phyloP scores from a whole-genome alignment of 345 rosid species.

The Arabis hirsuta region DNA sequence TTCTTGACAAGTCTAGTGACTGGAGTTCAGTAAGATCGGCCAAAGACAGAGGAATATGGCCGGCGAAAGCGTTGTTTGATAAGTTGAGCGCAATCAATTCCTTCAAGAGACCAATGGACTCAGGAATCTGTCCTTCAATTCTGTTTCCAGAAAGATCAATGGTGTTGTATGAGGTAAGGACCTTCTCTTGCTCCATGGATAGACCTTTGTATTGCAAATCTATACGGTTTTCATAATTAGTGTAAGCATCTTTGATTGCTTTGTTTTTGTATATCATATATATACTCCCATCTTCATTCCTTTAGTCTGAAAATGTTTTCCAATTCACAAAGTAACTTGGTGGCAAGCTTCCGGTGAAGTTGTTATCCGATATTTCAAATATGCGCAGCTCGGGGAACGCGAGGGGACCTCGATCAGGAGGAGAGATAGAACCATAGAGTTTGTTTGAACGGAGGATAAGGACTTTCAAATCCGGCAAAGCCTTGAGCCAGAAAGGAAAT shows the following conservation, averaged over 20 bases:
- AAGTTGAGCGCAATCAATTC: slow-evolving; percentile 28
- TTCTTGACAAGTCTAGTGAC: slow-evolving; percentile 11
- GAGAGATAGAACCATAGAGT: slow-evolving; percentile 16
- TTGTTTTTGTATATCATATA: background rate
- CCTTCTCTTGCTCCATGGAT: slow-evolving; percentile 32
- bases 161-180: slow-evolving; percentile 8
- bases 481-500: slow-evolving; percentile 37
- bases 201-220: slow-evolving; percentile 35
- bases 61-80: slow-evolving; percentile 30
- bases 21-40: slow-evolving; percentile 14
- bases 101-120: slow-evolving; percentile 25
- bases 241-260: no score
- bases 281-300: slow-evolving; percentile 10
- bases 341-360: slow-evolving; percentile 24
- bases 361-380: slow-evolving; percentile 34
- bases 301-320: background rate
- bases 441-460: slow-evolving; percentile 32
- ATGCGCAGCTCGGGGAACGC: slow-evolving; percentile 25
- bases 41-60: slow-evolving; percentile 21
- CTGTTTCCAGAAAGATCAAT: slow-evolving; percentile 30
- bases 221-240: background rate
- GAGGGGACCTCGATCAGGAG: slow-evolving; percentile 31
- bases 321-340: slow-evolving; percentile 20
- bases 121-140: slow-evolving; percentile 35
- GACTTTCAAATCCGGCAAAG: slow-evolving; percentile 18